phyloP scores from a whole-genome alignment of 805 yeast species.

The Lipomyces chichibuensis region DNA sequence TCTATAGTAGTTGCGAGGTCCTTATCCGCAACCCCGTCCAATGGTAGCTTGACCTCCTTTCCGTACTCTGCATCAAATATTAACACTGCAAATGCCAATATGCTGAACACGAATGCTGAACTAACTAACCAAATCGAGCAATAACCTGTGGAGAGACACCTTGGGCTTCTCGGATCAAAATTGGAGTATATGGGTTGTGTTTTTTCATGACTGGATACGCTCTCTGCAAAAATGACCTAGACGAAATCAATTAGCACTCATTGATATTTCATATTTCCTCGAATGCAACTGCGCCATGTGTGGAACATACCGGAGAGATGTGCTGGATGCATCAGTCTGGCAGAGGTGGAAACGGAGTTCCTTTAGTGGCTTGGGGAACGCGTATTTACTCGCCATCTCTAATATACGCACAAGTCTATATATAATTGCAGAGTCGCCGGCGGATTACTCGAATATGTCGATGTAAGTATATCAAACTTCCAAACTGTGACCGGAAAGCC shows the following conservation, averaged over 20 bases:
- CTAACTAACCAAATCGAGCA: slow-evolving; percentile 61
- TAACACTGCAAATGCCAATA: neutral
- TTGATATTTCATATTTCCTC: neutral
- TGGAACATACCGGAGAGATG: slow-evolving; percentile 56
- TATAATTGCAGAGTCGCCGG: neutral
- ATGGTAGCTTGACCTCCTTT: slow-evolving; percentile 50
- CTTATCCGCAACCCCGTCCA: slow-evolving; percentile 44
- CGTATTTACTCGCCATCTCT: slow-evolving; percentile 43
- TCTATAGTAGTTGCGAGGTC: slow-evolving; percentile 39
- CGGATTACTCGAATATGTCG: neutral
- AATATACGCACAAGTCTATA: neutral
- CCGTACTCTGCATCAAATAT: slow-evolving; percentile 47
- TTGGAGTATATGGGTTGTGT: slow-evolving; percentile 67
- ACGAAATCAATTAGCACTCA: neutral
- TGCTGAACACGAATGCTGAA: neutral
- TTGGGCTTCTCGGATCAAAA: slow-evolving; percentile 74
- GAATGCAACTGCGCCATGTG: neutral
- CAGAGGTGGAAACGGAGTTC: slow-evolving; percentile 78
- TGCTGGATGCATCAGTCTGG: slow-evolving; percentile 74
- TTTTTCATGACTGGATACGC: slow-evolving; percentile 68
- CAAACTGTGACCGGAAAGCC: no score
- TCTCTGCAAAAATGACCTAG: slow-evolving; percentile 61
- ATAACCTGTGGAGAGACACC: slow-evolving; percentile 74
- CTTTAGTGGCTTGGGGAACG: slow-evolving; percentile 57
- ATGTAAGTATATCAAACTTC: neutral